Base-by-base conservation (phyloP, 495 filamentous ascomycete species). In the Penicillium robsamsonii region DNA sequence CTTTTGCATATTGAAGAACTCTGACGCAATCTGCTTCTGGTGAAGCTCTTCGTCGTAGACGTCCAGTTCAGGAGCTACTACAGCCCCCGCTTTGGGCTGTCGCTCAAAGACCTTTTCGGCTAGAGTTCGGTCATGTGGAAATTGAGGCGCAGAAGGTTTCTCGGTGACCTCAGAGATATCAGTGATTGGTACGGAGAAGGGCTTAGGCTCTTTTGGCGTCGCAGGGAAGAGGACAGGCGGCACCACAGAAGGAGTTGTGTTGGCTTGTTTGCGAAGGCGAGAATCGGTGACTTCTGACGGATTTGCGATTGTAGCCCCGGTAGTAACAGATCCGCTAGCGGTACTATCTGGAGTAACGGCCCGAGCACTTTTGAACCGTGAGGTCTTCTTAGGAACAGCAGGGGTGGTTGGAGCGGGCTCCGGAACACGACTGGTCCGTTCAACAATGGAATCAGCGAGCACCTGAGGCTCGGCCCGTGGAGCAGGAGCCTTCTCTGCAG, bases 1-100 rank as follows among this genome's bases (percentile, higher is more conserved):
- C 64, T 91, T 95, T 5, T 92, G 85, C 72, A 87, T 77, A 31
- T 81, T 82, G 69, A 93, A 84, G 66, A 92, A 96, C 65, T 96
- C 89, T 43, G 80, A 81, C 25, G 87, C 84, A 8, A 95, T 87
- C 66, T 96, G 86, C 55, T 89, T 84, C 41, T 87, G 81, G 40
- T 92, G 75, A 3, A 91, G 71, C 8, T 79, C 72, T 6, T 88
- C 84, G 55, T 97, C 89, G 37, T 94, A 71, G 42, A 91, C 87
- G 47, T 95, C 84, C 2, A 83, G 81, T 49, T 87, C 85, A 5
- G 81, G 75, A 1, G 76, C 63, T 1, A 59, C 55, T 40, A 64
- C 58, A 13, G 62, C 35, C 17, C 64, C 63, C 47, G 66, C 33
- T 20, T 57, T 27, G 7, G 70, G 53, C 25, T 77, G 66, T 43